Conservation (phyloP, 352 stramenopile genomes). For the Pythium biforme region DNA sequence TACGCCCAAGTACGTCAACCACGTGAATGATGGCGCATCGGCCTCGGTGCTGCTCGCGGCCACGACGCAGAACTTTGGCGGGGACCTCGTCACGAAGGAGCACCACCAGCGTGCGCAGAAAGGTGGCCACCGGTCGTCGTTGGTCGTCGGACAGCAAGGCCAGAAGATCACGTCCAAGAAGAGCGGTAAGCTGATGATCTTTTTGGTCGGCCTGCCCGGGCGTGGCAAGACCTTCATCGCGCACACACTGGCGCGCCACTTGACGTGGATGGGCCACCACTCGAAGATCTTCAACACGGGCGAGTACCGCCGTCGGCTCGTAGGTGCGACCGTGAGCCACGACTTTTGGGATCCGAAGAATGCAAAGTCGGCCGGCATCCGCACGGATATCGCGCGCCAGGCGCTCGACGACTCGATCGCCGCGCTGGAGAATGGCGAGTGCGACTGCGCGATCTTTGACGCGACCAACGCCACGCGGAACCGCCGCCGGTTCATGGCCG, state of each 20-base stretch:
- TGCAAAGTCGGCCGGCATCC: slow-evolving; percentile 65
- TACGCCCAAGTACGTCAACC: slow-evolving; percentile 71
- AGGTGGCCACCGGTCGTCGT: slow-evolving; percentile 67
- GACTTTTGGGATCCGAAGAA: slow-evolving; percentile 83
- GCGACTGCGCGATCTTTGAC: slow-evolving; percentile 83
- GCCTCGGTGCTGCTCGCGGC: slow-evolving; percentile 74
- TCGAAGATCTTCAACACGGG: slow-evolving; percentile 82
- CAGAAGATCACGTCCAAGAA: slow-evolving; percentile 41
- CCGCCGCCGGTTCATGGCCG: slow-evolving; percentile 55
- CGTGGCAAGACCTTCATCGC: slow-evolving; percentile 87
- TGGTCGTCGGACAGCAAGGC: slow-evolving; percentile 36
- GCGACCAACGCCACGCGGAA: slow-evolving; percentile 81
- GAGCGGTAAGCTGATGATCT: slow-evolving; percentile 77
- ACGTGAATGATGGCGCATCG: slow-evolving; percentile 61
- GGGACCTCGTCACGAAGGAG: slow-evolving; percentile 78
- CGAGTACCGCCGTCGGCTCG: slow-evolving; percentile 70
- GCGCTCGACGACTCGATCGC: slow-evolving; percentile 72
- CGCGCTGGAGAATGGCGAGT: slow-evolving; percentile 60
- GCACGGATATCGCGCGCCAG: slow-evolving; percentile 62
- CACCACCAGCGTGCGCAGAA: slow-evolving; percentile 68
- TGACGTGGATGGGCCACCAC: slow-evolving; percentile 86
- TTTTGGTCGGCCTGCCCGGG: slow-evolving; percentile 73
- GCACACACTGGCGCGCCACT: slow-evolving; percentile 73
- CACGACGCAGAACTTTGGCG: slow-evolving; percentile 84
- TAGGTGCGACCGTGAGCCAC: slow-evolving; percentile 71